Conservation (phyloP, 805 yeast species). For the Ogataea nonfermentans region DNA sequence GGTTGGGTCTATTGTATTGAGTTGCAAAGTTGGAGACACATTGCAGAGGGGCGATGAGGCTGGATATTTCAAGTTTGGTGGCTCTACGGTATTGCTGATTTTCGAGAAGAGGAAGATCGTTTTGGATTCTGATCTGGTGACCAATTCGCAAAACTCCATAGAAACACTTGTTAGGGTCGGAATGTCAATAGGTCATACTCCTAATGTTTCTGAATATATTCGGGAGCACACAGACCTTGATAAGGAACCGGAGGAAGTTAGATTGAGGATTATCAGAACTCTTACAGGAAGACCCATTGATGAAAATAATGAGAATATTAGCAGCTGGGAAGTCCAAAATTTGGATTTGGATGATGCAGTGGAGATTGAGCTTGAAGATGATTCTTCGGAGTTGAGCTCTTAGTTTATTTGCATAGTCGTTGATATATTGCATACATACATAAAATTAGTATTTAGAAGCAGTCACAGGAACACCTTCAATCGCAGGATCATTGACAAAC, state of each 20-base stretch:
- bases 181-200: slow-evolving; percentile 82
- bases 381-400: slow-evolving; percentile 12
- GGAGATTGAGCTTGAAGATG: slow-evolving; percentile 25
- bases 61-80: slow-evolving; percentile 96
- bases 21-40: slow-evolving; percentile 57
- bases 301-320: slow-evolving; percentile 15
- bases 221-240: slow-evolving; percentile 44
- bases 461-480: slow-evolving; percentile 50
- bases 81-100: slow-evolving; percentile 76
- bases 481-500: slow-evolving; percentile 83
- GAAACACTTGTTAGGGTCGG: slow-evolving; percentile 90
- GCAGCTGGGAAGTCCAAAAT: slow-evolving; percentile 32
- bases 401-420: slow-evolving; percentile 4
- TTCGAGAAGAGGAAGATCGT: slow-evolving; percentile 49
- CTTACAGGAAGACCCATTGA: slow-evolving; percentile 52
- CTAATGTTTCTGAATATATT: slow-evolving; percentile 45
- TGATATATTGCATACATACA: slow-evolving; percentile 10
- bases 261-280: slow-evolving; percentile 51
- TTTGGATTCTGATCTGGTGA: slow-evolving; percentile 72
- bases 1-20: slow-evolving; percentile 88
- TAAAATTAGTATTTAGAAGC: slow-evolving; percentile 15
- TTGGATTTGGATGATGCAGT: slow-evolving; percentile 29
- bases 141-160: slow-evolving; percentile 64
- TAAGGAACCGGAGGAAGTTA: slow-evolving; percentile 45
- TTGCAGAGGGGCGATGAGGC: slow-evolving; percentile 75